phyloP scores from a whole-genome alignment of 768 basidiomycete genomes.

The Daedaleopsis nitida region DNA sequence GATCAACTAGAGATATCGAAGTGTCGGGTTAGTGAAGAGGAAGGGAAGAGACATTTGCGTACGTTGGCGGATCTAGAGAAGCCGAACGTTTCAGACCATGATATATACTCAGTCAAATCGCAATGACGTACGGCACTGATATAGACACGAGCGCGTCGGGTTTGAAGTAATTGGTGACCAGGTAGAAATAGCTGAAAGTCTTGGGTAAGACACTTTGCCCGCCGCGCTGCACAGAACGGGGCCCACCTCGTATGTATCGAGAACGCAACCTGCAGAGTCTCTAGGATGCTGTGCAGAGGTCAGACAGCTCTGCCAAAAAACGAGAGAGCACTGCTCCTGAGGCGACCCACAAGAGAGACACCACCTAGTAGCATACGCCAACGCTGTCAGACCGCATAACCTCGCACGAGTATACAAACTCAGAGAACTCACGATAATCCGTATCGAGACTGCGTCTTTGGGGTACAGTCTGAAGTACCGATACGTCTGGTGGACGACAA shows the following conservation, averaged over 20 bases:
- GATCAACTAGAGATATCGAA: too few relatives aligned
- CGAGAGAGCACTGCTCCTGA: too few relatives aligned
- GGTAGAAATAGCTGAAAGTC: conserved; percentile 1
- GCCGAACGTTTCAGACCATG: too few relatives aligned
- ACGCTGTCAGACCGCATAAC: background rate
- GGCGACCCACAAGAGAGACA: background rate
- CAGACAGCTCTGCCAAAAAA: background rate
- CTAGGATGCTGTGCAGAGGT: background rate
- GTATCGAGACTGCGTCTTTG: background rate
- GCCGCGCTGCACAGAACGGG: background rate
- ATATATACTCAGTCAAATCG: background rate
- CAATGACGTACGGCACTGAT: background rate
- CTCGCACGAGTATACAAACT: background rate
- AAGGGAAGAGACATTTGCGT: too few relatives aligned
- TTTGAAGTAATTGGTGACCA: conserved; percentile 8
- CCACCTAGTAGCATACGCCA: background rate
- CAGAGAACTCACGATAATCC: background rate
- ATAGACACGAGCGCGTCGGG: background rate
- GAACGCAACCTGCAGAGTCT: background rate
- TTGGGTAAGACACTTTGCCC: background rate
- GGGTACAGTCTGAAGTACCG: conserved; percentile 12
- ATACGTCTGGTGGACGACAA: conserved; percentile 4
- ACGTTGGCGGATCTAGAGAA: too few relatives aligned
- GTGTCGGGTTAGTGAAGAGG: too few relatives aligned
- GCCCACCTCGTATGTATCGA: conserved; percentile 5